A percentile compares a stretch with the other conserved stretches of the same genome.
These are phyloP conservation scores for Ceriops tagal DNA, from an alignment of 345 rosid species.

Conservation along the genomic window DNA sequence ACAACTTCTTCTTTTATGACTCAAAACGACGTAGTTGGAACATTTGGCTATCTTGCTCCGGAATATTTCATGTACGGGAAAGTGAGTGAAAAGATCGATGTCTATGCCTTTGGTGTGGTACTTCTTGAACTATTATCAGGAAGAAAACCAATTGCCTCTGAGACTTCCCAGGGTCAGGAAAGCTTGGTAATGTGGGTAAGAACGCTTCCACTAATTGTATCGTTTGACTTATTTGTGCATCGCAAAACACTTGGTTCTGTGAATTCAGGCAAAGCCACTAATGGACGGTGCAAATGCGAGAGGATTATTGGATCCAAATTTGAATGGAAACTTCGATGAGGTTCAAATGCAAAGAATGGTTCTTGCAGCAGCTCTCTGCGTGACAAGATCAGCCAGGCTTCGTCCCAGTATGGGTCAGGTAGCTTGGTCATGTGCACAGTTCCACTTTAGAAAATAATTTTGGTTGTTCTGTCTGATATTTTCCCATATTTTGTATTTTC, in stretches of 20 bases:
- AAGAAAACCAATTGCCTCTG: conserved; percentile 57
- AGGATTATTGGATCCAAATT: conserved; percentile 59
- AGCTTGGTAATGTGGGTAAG: conserved; percentile 98
- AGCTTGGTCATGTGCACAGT: background rate
- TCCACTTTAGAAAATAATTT: background rate
- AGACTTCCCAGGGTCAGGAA: conserved; percentile 54
- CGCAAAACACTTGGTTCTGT: conserved; percentile 13
- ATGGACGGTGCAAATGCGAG: conserved; percentile 50
- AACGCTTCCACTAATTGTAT: background rate
- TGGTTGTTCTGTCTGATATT: background rate
- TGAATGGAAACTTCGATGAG: conserved; percentile 49
- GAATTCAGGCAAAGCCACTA: conserved; percentile 69
- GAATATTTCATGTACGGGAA: conserved; percentile 97
- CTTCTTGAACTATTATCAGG: conserved; percentile 86
- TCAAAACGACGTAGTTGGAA: conserved; percentile 68
- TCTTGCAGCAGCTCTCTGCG: conserved; percentile 71
- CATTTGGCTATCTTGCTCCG: conserved; percentile 97
- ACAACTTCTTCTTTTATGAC: conserved; percentile 52
- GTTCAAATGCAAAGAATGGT: conserved; percentile 65
- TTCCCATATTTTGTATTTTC: conserved; percentile 10
- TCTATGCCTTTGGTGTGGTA: conserved; percentile 90
- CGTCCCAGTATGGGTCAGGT: conserved; percentile 87
- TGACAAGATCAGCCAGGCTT: conserved; percentile 60
- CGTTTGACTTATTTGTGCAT: background rate
- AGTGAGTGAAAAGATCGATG: conserved; percentile 87